Evolutionary conservation across 345 rosid genomes (phyloP), one percentile per base, ranked within the genome.

Genomic region (Eucalyptus regnans): DNA sequence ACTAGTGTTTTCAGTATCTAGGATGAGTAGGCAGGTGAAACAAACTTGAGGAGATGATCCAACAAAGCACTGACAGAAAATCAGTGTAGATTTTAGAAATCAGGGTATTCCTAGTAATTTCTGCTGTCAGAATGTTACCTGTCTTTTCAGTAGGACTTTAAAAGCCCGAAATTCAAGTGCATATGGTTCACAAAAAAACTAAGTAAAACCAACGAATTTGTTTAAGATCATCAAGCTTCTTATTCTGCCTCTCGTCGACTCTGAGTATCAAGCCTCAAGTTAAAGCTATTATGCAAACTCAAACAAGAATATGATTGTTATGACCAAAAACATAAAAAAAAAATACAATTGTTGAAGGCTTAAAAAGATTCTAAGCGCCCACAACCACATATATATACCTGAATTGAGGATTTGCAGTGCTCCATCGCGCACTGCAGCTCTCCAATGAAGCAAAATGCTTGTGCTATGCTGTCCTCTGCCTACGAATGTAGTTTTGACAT

Each of bases 401-500:
- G 89, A 60, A 94, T 92, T 37, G 99, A 96, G 12, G 94, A 94
- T 91, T 91, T 91, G 93, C 99, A 96, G 86, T 94, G 98, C 90
- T 91, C 90, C 90, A 89, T 87, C 86, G 97, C 97, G 44, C 92
- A 88, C 87, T 89, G 89, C 33, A 95, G 87, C 88, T 95, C 97
- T 89, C 96, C 96, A 44, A 91, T 92, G 85, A 92, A 86, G 92
- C 94, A 97, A 89, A 91, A 95, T 48, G 93, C 96, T 88, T 94
- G 96, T 29, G 98, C 96, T 83, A 95, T 90, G 90, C 87, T 94
- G 89, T 97, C 99, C 91, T 94, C 96, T 23, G 93, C 94, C 98
- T 97, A 87, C 46, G 29, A 51, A 88, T 52, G 58, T 52, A 89
- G 71, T 76, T 54, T 71, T 54, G 49, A 79, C 76, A 76, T 76